These are phyloP conservation scores for Colletotrichum sp. DNA, from an alignment of 2,329 filamentous ascomycete genomes.

Conservation along the genomic window DNA sequence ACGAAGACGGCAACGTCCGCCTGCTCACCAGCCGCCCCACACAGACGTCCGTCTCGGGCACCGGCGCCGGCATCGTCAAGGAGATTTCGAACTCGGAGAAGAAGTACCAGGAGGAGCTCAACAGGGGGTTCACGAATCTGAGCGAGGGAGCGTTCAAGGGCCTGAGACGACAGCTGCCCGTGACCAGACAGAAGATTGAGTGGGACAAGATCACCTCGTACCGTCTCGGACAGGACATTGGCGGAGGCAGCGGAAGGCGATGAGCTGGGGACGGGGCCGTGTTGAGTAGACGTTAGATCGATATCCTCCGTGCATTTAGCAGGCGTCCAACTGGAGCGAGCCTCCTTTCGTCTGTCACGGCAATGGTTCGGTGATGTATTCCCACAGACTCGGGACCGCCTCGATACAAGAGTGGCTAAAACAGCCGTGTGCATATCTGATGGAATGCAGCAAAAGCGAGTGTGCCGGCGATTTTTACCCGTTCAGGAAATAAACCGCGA, in stretches of 20 bases:
- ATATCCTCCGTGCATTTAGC: background rate
- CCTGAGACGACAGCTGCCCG: slow-evolving; percentile 88
- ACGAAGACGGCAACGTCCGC: slow-evolving; percentile 97
- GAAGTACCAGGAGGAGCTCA: slow-evolving; percentile 95
- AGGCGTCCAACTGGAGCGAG: background rate
- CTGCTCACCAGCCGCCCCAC: slow-evolving; percentile 87
- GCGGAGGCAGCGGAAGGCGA: slow-evolving; percentile 66
- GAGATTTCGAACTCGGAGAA: slow-evolving; percentile 83
- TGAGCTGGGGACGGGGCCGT: slow-evolving; percentile 31
- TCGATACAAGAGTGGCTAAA: background rate
- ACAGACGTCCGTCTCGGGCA: slow-evolving; percentile 62
- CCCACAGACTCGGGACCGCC: background rate
- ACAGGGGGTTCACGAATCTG: slow-evolving; percentile 84
- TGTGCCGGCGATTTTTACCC: background rate
- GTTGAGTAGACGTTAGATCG: background rate
- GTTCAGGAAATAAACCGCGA: slow-evolving; percentile 2
- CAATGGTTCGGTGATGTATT: background rate
- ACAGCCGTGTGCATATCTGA: background rate
- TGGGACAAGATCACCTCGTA: slow-evolving; percentile 99
- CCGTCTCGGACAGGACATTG: slow-evolving; percentile 81
- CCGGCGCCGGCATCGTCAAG: slow-evolving; percentile 73
- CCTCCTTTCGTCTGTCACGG: background rate
- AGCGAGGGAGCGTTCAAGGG: slow-evolving; percentile 97
- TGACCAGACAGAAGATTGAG: slow-evolving; percentile 98
- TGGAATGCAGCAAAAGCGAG: background rate